Percentiles rank a stretch among this genome's conserved stretches.
phyloP scores from a whole-genome alignment of 73 alveolate species.

The Strombidium stylifer region DNA sequence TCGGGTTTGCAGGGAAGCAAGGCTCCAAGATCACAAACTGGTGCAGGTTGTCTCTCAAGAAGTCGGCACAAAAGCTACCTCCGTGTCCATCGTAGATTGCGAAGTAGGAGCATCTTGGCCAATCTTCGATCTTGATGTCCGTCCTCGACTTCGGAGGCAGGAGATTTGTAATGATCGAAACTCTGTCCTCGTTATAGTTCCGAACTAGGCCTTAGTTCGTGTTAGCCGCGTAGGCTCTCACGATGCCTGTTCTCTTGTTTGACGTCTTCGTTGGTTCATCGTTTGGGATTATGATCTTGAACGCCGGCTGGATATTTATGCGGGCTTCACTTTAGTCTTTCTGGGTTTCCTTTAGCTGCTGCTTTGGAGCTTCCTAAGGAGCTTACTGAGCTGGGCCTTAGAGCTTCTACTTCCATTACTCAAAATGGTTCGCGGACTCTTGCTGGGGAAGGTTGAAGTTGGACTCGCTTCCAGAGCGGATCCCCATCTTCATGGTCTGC shows the following conservation, averaged over 20 bases:
- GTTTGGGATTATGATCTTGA: too few relatives aligned
- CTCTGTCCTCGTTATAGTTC: constrained; percentile 70
- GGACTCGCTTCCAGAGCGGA: too few relatives aligned
- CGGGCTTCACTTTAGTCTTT: too few relatives aligned
- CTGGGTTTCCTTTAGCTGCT: too few relatives aligned
- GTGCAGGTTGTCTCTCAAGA: constrained; percentile 91
- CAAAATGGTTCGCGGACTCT: too few relatives aligned
- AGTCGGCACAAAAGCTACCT: constrained; percentile 62
- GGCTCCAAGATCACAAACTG: constrained; percentile 69
- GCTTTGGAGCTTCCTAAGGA: too few relatives aligned
- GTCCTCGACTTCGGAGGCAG: constrained; percentile 40
- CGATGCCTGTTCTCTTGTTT: constrained; percentile 74
- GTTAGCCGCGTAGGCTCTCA: constrained; percentile 91
- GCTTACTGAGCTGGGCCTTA: too few relatives aligned
- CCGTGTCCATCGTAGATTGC: constrained; percentile 70
- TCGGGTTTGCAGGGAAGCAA: constrained; percentile 77
- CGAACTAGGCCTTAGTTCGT: constrained; percentile 89
- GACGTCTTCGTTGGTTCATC: constrained; percentile 75
- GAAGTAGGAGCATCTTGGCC: constrained; percentile 66
- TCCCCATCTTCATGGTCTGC: too few relatives aligned
- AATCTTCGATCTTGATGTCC: constrained; percentile 18
- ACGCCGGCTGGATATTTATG: too few relatives aligned
- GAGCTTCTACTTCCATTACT: too few relatives aligned
- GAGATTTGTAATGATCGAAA: constrained; percentile 50
- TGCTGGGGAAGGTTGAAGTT: too few relatives aligned